phyloP scores from a whole-genome alignment of 495 filamentous ascomycete genomes.

The Pyrenula massariospora region DNA sequence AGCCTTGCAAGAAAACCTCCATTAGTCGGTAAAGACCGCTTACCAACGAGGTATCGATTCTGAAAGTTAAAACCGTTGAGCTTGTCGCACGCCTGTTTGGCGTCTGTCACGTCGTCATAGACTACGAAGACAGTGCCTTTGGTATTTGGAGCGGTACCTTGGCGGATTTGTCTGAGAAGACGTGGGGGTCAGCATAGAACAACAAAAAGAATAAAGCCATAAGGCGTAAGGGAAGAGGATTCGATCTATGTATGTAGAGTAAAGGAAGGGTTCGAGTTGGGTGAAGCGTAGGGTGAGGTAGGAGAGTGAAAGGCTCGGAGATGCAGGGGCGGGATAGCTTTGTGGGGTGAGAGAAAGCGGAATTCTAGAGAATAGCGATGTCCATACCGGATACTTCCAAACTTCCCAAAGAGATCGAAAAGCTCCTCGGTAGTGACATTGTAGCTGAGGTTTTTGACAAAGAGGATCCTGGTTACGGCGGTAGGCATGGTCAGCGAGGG shows the following conservation, averaged over 20 bases:
- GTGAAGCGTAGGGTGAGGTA: no score
- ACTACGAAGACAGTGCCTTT: conserved; percentile 98
- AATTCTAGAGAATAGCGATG: no score
- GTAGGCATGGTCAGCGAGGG: neutral
- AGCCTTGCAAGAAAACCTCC: conserved; percentile 4
- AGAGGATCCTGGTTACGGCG: conserved; percentile 60
- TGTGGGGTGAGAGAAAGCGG: neutral
- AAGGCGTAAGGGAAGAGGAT: no score
- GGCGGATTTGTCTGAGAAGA: conserved; percentile 96
- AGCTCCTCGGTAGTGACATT: conserved; percentile 90
- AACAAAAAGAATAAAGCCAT: no score
- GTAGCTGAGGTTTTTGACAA: conserved; percentile 98
- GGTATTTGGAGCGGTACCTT: conserved; percentile 92
- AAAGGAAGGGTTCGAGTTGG: no score
- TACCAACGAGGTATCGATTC: conserved; percentile 98
- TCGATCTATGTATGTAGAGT: no score
- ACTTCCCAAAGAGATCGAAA: conserved; percentile 91
- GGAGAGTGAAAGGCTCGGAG: no score
- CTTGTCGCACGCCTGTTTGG: conserved; percentile 97
- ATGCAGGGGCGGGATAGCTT: no score
- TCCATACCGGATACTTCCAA: conserved; percentile 84
- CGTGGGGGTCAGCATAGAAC: no score
- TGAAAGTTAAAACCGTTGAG: conserved; percentile 99
- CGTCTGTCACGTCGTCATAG: conserved; percentile 98
- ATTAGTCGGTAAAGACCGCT: conserved; percentile 17